A percentile compares a stretch with the other conserved stretches of the same genome.
Evolutionary conservation across 2,329 filamentous ascomycete species (phyloP).

Genomic region (Ophiostoma fasciatum): DNA sequence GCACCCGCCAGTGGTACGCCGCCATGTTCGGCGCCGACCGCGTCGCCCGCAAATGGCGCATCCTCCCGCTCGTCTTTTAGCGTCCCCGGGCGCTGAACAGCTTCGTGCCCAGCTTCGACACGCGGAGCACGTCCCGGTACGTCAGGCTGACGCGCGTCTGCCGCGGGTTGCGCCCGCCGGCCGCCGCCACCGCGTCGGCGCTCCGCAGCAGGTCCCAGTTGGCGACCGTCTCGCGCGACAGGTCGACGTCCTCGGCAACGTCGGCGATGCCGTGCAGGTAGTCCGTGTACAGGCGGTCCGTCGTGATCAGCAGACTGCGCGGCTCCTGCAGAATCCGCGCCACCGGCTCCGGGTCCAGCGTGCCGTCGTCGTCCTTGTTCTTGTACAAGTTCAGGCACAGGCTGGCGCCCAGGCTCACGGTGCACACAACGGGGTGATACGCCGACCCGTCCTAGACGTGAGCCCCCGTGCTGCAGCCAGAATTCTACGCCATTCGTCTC

Average conservation of each 20-base stretch:
- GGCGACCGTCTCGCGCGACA: slow-evolving; percentile 46
- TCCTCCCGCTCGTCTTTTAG: slow-evolving; percentile 57
- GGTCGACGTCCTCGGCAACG: slow-evolving; percentile 46
- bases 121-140: slow-evolving; percentile 73
- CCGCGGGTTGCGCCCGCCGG: slow-evolving; percentile 40
- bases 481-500: neutral
- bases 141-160: slow-evolving; percentile 57
- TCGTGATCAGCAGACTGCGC: slow-evolving; percentile 64
- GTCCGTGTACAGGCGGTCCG: slow-evolving; percentile 49
- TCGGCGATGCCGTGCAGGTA: slow-evolving; percentile 64
- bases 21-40: slow-evolving; percentile 55
- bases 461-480: too few species aligned
- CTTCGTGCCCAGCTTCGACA: slow-evolving; percentile 57
- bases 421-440: slow-evolving; percentile 80
- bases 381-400: slow-evolving; percentile 66
- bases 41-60: slow-evolving; percentile 52
- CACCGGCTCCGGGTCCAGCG: slow-evolving; percentile 33
- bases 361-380: slow-evolving; percentile 46
- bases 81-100: slow-evolving; percentile 22
- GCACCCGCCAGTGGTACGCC: slow-evolving; percentile 66
- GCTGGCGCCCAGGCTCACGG: slow-evolving; percentile 67
- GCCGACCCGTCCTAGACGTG: slow-evolving; percentile 53
- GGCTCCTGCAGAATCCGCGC: slow-evolving; percentile 67
- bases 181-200: slow-evolving; percentile 26
- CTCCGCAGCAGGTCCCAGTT: slow-evolving; percentile 58